Evolutionary conservation across 2,329 filamentous ascomycete species (phyloP).

Genomic region (Colletotrichum lupini): DNA sequence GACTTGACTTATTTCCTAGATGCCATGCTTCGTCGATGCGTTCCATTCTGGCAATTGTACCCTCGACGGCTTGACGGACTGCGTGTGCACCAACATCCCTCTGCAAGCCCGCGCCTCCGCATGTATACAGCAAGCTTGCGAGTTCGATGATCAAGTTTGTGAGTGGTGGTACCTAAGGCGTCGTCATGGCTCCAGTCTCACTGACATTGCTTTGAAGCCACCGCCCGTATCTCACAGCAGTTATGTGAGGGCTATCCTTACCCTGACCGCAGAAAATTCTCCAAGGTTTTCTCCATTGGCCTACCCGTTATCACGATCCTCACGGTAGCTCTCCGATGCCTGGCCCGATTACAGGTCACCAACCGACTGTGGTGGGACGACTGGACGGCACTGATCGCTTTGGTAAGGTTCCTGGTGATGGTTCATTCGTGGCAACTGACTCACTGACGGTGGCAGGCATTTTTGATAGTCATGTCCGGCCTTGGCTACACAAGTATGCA

Average conservation of each 20-base stretch:
- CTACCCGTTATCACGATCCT: constrained; percentile 8
- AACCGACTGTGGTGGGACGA: constrained; percentile 34
- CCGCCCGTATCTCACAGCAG: constrained; percentile 5
- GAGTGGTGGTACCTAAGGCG: too few relatives aligned
- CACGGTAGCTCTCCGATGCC: constrained; percentile 17
- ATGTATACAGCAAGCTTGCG: constrained; percentile 30
- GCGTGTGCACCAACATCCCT: constrained; percentile 25
- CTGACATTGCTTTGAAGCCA: not conserved
- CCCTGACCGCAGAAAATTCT: not conserved
- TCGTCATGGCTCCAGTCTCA: accelerated
- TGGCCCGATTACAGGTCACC: constrained; percentile 11
- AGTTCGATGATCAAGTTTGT: constrained; percentile 12
- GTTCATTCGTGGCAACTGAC: too few relatives aligned
- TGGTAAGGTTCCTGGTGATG: not conserved
- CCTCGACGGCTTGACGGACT: constrained; percentile 7
- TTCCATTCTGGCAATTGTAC: constrained; percentile 22
- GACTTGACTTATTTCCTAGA: not conserved
- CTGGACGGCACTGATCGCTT: constrained; percentile 20
- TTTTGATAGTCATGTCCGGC: not conserved
- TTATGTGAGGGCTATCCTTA: constrained; percentile 19
- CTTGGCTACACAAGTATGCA: constrained; percentile 10
- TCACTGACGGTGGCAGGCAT: not conserved
- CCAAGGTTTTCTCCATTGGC: constrained; percentile 11
- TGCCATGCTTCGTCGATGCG: constrained; percentile 25
- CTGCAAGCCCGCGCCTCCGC: constrained; percentile 25